phyloP scores from a whole-genome alignment of 108 stramenopile species.

The Nannochloropsis salina region DNA sequence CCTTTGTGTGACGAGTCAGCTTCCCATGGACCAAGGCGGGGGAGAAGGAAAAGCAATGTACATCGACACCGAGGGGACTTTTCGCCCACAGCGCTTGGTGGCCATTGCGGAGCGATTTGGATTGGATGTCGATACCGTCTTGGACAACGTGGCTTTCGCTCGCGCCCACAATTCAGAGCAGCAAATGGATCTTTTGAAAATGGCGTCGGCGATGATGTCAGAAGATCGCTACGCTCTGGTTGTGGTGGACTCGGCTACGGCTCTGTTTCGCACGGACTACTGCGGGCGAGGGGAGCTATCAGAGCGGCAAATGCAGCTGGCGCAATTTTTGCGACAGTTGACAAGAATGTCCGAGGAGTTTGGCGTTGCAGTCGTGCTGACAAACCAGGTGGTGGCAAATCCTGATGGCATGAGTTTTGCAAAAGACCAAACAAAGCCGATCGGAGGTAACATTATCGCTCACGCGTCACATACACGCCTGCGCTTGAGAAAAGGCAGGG shows the following conservation, averaged over 20 bases:
- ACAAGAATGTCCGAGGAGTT: conserved; percentile 95
- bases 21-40: conserved; percentile 90
- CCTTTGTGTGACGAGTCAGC: conserved; percentile 97
- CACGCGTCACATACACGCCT: conserved; percentile 97
- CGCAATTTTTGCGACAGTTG: conserved; percentile 94
- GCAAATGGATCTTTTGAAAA: conserved; percentile 91
- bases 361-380: conserved; percentile 97
- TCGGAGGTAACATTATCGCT: conserved; percentile 99
- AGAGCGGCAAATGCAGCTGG: conserved; percentile 92
- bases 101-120: conserved; percentile 98
- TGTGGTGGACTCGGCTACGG: conserved; percentile 97
- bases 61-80: conserved; percentile 99
- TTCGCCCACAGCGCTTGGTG: conserved; percentile 85
- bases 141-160: conserved; percentile 98
- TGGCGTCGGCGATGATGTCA: conserved; percentile 97
- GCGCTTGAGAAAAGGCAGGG: conserved; percentile 92
- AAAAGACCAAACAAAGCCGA: conserved; percentile 96
- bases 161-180: conserved; percentile 99
- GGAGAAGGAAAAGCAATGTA: conserved; percentile 99
- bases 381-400: conserved; percentile 99
- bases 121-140: conserved; percentile 74
- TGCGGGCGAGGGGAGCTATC: conserved; percentile 95
- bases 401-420: conserved; percentile 94
- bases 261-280: conserved; percentile 97
- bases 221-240: conserved; percentile 83